Evolutionary conservation across 1,139 yeast species (phyloP), one percentile per base, ranked within the genome.

Genomic region (Blastobotrys serpentis): DNA sequence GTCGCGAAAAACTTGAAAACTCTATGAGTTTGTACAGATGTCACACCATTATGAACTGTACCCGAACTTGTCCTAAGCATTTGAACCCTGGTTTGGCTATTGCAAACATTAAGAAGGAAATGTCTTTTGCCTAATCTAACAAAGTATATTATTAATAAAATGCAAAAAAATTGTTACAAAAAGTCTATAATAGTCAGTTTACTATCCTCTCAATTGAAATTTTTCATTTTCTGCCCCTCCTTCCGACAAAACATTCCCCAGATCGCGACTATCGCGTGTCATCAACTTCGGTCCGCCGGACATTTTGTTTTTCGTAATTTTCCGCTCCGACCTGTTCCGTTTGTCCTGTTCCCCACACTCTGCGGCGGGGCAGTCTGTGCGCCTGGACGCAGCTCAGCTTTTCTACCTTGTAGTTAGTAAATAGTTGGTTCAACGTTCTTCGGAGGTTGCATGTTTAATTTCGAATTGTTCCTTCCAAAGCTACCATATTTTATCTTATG

Each of bases 11-110:
- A 87, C 79, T 92, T 65, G 94, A 94, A 72, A 92, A 92, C 79
- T 84, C 96, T 53, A 94, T 92, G 98, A 85, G 96, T 52, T 77
- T 92, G 66, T 92, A 94, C 81, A 86, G 99, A 79, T 92, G 99
- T 73, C 99, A 92, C 77, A 92, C 98, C 55, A 92, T 92, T 66
- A 86, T 92, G 96, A 92, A 92, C 80, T 92, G 98, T 81, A 80
- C 98, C 50, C 84, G 80, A 71, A 94, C 98, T 50, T 92, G 99
- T 78, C 99, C 99, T 63, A 92, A 92, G 81, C 98, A 98, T 56
- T 81, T 94, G 75, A 94, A 94, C 75, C 99, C 99, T 47, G 99
- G 98, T 74, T 77, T 70, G 64, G 98, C 98, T 54, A 94, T 92
- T 73, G 98, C 98, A 56, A 90, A 88, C 74, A 89, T 92, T 72